Conservation (phyloP, 2,329 filamentous ascomycete species). For the Daldinia eschscholtzii region DNA sequence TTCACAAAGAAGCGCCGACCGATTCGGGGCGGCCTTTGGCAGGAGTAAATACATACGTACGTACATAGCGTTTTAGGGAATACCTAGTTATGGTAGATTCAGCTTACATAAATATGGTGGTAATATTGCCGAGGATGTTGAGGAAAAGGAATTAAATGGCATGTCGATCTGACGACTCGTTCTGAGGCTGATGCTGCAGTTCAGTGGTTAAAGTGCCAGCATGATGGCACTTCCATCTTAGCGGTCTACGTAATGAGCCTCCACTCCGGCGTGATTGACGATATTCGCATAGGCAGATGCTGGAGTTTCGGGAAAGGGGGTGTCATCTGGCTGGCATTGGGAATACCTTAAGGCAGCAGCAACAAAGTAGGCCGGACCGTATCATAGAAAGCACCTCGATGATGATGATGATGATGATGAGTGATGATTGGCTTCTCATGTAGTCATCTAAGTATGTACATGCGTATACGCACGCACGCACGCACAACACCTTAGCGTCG, state of each 20-base stretch:
- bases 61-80: neutral
- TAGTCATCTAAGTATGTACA: slow-evolving; percentile 22
- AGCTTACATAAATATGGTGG: slow-evolving; percentile 12
- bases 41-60: neutral
- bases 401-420: slow-evolving; percentile 32
- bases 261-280: slow-evolving; percentile 22
- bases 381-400: slow-evolving; percentile 17
- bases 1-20: slow-evolving; percentile 23
- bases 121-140: slow-evolving; percentile 3
- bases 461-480: slow-evolving; percentile 27
- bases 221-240: slow-evolving; percentile 10
- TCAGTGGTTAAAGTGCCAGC: slow-evolving; percentile 4
- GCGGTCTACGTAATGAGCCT: slow-evolving; percentile 30
- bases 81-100: slow-evolving; percentile 2
- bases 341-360: slow-evolving; percentile 24
- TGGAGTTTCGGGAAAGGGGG: neutral
- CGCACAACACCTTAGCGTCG: slow-evolving; percentile 28
- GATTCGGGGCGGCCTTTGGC: slow-evolving; percentile 3
- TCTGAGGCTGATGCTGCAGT: slow-evolving; percentile 11
- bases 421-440: slow-evolving; percentile 29
- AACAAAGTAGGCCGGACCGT: slow-evolving; percentile 23
- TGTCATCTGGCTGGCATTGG: slow-evolving; percentile 1
- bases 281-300: slow-evolving; percentile 9
- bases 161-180: slow-evolving; percentile 39
- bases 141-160: slow-evolving; percentile 27